Evolutionary conservation across 768 basidiomycete species (phyloP).

Genomic region (Trametes coccinea): DNA sequence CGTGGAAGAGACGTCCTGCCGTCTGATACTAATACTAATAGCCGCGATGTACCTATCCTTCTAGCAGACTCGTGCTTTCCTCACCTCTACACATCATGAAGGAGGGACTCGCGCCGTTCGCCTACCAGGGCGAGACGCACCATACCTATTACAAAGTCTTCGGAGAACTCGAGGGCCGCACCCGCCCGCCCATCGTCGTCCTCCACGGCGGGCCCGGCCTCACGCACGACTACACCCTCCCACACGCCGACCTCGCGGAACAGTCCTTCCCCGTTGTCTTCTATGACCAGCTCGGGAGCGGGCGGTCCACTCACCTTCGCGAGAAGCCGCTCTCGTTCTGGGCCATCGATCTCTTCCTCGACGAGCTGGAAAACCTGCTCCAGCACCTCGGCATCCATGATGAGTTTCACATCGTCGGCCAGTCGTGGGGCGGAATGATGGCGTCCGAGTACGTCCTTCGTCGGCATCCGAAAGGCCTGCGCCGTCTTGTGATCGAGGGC

Average conservation of each 20-base stretch:
- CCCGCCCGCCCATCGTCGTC: slow-evolving; percentile 28
- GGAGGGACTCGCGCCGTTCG: slow-evolving; percentile 26
- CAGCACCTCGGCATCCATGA: slow-evolving; percentile 38
- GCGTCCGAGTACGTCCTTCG: slow-evolving; percentile 41
- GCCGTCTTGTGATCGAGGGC: slow-evolving; percentile 45
- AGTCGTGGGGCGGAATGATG: slow-evolving; percentile 59
- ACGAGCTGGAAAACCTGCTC: slow-evolving; percentile 53
- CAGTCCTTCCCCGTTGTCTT: slow-evolving; percentile 40
- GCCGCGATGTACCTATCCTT: too few relatives aligned
- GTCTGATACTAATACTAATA: too few relatives aligned
- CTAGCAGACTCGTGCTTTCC: too few relatives aligned
- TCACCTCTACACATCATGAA: background rate
- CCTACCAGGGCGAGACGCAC: slow-evolving; percentile 28
- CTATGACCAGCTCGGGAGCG: slow-evolving; percentile 54
- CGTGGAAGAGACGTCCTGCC: too few relatives aligned
- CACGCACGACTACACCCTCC: slow-evolving; percentile 29
- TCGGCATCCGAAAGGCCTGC: slow-evolving; percentile 44
- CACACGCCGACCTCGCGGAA: slow-evolving; percentile 27
- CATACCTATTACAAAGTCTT: slow-evolving; percentile 33
- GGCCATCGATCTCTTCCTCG: slow-evolving; percentile 50
- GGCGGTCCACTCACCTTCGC: slow-evolving; percentile 42
- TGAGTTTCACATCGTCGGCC: slow-evolving; percentile 48
- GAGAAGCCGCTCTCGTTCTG: slow-evolving; percentile 37
- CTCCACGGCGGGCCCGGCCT: slow-evolving; percentile 34
- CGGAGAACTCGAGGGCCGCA: slow-evolving; percentile 24